Conservation (phyloP, 2,329 filamentous ascomycete species). For the Metarhizium album region DNA sequence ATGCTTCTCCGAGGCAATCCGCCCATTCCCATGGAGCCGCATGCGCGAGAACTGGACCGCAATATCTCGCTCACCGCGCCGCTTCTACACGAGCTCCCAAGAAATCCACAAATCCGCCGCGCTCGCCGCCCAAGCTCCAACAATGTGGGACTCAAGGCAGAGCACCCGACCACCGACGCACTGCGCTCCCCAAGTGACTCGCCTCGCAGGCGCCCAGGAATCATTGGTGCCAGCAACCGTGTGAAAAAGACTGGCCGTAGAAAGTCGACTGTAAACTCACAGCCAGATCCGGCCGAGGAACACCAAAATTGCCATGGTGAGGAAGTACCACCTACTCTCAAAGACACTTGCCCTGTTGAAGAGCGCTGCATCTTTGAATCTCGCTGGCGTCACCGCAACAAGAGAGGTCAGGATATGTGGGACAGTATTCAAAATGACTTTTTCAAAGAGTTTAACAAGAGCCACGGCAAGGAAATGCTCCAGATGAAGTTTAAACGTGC, state of each 20-base stretch:
- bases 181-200: slow-evolving; percentile 16
- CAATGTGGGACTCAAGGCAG: slow-evolving; percentile 3
- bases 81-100: slow-evolving; percentile 15
- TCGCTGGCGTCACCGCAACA: slow-evolving; percentile 32
- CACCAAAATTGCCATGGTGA: slow-evolving; percentile 25
- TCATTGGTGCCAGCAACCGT: slow-evolving; percentile 11
- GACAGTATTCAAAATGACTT: slow-evolving; percentile 38
- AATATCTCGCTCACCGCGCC: slow-evolving; percentile 7
- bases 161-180: slow-evolving; percentile 1
- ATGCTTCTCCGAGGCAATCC: slow-evolving; percentile 15
- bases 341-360: slow-evolving; percentile 34
- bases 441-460: slow-evolving; percentile 21
- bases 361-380: slow-evolving; percentile 39
- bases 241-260: slow-evolving; percentile 17
- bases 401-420: slow-evolving; percentile 50
- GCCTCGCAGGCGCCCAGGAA: slow-evolving; percentile 15
- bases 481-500: slow-evolving; percentile 47
- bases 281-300: slow-evolving; percentile 17
- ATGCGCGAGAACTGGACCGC: slow-evolving; percentile 15
- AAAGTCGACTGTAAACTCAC: slow-evolving; percentile 6
- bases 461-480: slow-evolving; percentile 35
- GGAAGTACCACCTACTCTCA: slow-evolving; percentile 28
- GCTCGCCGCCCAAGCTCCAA: slow-evolving; percentile 16
- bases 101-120: slow-evolving; percentile 12
- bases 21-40: slow-evolving; percentile 14